phyloP scores from a whole-genome alignment of 345 rosid species.

The Gossypium stocksii region DNA sequence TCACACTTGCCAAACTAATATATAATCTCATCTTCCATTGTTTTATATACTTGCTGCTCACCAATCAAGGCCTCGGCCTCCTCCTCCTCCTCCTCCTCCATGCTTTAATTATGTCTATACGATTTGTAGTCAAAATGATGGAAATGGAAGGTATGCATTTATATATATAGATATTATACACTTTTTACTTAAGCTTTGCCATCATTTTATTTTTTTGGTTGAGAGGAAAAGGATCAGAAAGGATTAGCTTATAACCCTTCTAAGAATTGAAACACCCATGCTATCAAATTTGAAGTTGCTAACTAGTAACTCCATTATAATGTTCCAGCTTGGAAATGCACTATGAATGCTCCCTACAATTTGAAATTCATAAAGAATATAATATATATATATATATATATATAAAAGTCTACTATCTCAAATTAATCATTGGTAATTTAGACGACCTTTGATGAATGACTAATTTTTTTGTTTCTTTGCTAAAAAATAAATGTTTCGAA shows the following conservation, averaged over 20 bases:
- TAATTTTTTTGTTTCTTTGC: not conserved
- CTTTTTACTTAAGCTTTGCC: not conserved
- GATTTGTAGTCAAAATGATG: not conserved
- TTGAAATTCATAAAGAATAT: not conserved
- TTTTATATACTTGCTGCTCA: not conserved
- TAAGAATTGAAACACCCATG: not conserved
- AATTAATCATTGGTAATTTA: not conserved
- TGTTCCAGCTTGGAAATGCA: not conserved
- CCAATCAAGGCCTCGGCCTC: no score
- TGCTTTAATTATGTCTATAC: not conserved
- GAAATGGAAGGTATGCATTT: not conserved
- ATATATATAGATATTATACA: not conserved
- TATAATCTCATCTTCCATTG: not conserved
- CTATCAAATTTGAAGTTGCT: not conserved
- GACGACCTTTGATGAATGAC: no score
- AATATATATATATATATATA: not conserved
- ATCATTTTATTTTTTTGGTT: not conserved
- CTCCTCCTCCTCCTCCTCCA: not conserved
- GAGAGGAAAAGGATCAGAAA: no score
- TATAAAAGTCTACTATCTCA: not conserved
- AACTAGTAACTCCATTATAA: not conserved
- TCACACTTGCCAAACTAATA: not conserved
- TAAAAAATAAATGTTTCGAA: not conserved
- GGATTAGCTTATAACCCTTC: not conserved
- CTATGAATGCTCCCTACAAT: not conserved